Evolutionary conservation across 2,329 filamentous ascomycete species (phyloP).

Genomic region (Exophiala sp.): DNA sequence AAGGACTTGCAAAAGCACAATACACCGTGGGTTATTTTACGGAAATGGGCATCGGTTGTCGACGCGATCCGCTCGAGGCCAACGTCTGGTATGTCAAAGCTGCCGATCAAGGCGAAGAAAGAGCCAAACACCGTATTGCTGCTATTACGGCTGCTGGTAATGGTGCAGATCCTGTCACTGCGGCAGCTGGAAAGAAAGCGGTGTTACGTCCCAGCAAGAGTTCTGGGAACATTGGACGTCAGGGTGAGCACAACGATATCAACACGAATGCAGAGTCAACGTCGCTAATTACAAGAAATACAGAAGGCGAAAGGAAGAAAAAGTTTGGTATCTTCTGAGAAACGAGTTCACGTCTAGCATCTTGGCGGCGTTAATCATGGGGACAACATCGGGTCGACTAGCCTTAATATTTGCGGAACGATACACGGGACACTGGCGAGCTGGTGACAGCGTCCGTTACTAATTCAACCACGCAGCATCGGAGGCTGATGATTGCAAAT

Average conservation of each 20-base stretch:
- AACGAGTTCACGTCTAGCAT: not conserved
- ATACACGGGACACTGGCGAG: too few species aligned
- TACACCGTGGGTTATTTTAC: conserved; percentile 97
- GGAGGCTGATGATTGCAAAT: too few species aligned
- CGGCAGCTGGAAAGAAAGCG: conserved; percentile 22
- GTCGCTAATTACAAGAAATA: conserved; percentile 8
- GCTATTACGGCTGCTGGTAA: conserved; percentile 81
- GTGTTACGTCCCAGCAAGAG: conserved; percentile 17
- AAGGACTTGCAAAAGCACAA: conserved; percentile 75
- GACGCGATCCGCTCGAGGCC: conserved; percentile 88
- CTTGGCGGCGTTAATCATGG: not conserved
- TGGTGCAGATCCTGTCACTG: conserved; percentile 41
- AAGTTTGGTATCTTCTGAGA: conserved; percentile 33
- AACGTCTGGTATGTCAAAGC: conserved; percentile 99
- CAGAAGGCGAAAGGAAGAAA: conserved; percentile 30
- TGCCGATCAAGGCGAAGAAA: conserved; percentile 82
- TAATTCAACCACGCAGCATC: too few species aligned
- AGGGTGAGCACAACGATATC: conserved; percentile 16
- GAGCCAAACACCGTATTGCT: conserved; percentile 79
- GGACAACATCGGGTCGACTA: not conserved
- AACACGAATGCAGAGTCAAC: not conserved
- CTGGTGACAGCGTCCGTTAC: too few species aligned
- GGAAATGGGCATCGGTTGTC: conserved; percentile 96
- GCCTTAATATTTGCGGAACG: too few species aligned
- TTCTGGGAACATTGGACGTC: conserved; percentile 18